Base-by-base conservation (phyloP, 1,139 yeast genomes). In the Yamadazyma diddensiae region DNA sequence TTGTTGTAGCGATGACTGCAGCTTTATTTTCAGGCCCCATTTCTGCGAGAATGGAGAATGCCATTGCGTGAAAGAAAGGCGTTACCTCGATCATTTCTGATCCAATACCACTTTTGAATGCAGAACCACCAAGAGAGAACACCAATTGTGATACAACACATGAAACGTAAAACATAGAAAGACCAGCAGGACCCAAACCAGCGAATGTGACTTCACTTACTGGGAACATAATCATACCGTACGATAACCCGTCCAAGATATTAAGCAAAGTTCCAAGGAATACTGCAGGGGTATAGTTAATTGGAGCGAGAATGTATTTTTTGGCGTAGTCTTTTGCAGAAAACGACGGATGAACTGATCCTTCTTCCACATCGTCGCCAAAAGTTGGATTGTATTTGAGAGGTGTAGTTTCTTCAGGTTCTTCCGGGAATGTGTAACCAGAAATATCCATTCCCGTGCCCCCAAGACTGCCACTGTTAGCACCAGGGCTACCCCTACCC, bases 81-180 rank as follows among this genome's bases (percentile, higher is more conserved):
- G 97, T 94, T 14, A 92, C 90, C 57, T 92, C 98, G 45, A 92
- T 92, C 98, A 92, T 92, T 61, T 92, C 98, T 3, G 96, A 85
- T 0, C 98, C 98, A 31, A 90, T 81, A 7, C 95, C 96, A 6
- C 92, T 75, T 41, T 77, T 79, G 60, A 92, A 92, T 4, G 87
- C 83, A 9, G 95, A 85, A 2, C 94, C 95, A 13, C 98, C 98
- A 18, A 84, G 59, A 0, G 97, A 88, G 53, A 77, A 90, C 3
- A 87, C 84, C 43, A 88, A 62, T 52, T 92, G 98, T 0, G 96
- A 84, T 1, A 90, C 75, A 16, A 92, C 74, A 32, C 96, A 85
- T 6, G 95, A 85, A 28, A 92, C 74, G 58, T 92, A 92, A 55
- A 92, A 92, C 94, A 92, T 86, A 3, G 97, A 84, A 25, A 92